These are phyloP conservation scores for Tephrocybe sp. DNA, from an alignment of 768 basidiomycete species.

Conservation along the genomic window DNA sequence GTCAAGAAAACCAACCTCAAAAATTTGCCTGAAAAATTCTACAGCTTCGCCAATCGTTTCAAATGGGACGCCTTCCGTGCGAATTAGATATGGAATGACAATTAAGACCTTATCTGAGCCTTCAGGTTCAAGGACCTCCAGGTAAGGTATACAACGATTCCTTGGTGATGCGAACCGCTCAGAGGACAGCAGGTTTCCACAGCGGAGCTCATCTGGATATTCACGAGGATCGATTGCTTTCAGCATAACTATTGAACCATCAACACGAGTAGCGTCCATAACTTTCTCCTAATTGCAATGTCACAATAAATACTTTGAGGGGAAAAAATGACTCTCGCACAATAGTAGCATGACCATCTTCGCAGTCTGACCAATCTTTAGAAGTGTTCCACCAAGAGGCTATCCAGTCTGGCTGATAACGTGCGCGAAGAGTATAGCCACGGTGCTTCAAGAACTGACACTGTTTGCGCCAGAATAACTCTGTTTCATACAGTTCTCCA, in stretches of 20 bases:
- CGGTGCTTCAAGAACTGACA: too few relatives aligned
- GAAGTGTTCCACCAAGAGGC: not conserved
- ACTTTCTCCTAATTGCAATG: not conserved
- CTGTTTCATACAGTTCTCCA: too few relatives aligned
- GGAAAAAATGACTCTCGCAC: not conserved
- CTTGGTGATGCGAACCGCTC: conserved; percentile 10
- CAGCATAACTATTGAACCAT: conserved; percentile 22
- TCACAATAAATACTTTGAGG: not conserved
- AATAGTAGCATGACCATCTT: not conserved
- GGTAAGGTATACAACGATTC: too few relatives aligned
- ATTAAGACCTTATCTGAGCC: too few relatives aligned
- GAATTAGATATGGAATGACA: too few relatives aligned
- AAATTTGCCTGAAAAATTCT: conserved; percentile 3
- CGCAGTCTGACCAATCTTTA: not conserved
- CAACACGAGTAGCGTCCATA: conserved; percentile 29
- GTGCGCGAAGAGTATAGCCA: conserved; percentile 1
- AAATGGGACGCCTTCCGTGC: conserved; percentile 12
- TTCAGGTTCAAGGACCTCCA: too few relatives aligned
- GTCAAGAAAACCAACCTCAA: conserved; percentile 18
- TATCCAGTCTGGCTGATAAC: conserved; percentile 1
- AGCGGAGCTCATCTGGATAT: conserved; percentile 25
- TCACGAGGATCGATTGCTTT: too few relatives aligned
- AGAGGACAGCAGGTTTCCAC: conserved; percentile 20
- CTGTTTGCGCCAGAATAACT: conserved; percentile 11
- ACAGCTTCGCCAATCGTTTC: conserved; percentile 3